Conservation (phyloP, 1,139 yeast species). For the Saccharomyces pastorianus region DNA sequence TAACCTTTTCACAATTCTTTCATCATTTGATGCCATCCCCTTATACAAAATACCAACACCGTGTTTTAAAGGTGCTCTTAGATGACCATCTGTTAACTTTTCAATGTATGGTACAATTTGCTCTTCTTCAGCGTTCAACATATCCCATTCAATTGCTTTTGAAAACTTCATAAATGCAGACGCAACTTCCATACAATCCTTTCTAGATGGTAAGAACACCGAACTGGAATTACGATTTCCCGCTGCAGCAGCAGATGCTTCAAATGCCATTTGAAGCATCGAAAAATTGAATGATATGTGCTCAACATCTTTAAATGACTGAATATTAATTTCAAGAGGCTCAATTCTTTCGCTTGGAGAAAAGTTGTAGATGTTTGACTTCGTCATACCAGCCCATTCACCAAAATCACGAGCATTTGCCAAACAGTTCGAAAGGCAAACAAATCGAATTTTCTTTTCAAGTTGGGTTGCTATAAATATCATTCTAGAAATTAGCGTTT, state of each 20-base stretch:
- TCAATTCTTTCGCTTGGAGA: conserved; percentile 51
- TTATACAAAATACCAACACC: conserved; percentile 66
- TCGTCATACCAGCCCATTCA: conserved; percentile 72
- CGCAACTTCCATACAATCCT: conserved; percentile 47
- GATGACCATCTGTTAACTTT: conserved; percentile 41
- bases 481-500: conserved; percentile 61
- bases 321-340: conserved; percentile 54
- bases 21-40: conserved; percentile 53
- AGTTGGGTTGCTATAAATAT: conserved; percentile 59
- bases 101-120: conserved; percentile 39
- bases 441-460: conserved; percentile 47
- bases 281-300: conserved; percentile 45
- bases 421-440: conserved; percentile 61
- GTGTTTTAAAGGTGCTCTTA: conserved; percentile 39
- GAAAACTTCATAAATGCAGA: conserved; percentile 38
- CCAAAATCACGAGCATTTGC: conserved; percentile 73
- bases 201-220: conserved; percentile 52
- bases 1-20: conserved; percentile 45
- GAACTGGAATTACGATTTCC: conserved; percentile 17
- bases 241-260: conserved; percentile 13
- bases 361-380: conserved; percentile 58
- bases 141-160: conserved; percentile 31
- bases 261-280: conserved; percentile 44
- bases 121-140: conserved; percentile 33
- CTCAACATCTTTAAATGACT: conserved; percentile 40